Percentiles rank a stretch among this genome's conserved stretches.
Evolutionary conservation across 2,329 filamentous ascomycete species (phyloP).

Genomic region (Zasmidium angulare): DNA sequence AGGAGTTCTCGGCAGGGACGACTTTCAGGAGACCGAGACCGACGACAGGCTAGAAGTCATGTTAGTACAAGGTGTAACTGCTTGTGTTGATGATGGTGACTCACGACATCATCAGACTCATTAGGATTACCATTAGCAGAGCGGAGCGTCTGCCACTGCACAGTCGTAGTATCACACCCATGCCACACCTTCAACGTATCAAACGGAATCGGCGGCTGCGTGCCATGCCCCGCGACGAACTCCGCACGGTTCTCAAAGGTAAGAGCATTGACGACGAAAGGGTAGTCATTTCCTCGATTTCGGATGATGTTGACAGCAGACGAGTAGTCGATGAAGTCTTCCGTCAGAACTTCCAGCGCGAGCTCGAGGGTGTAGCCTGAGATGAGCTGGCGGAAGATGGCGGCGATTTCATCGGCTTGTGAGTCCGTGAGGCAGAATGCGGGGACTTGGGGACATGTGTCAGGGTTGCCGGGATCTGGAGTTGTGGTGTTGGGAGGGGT

Average conservation of each 20-base stretch:
- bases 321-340: slow-evolving; percentile 33
- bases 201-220: slow-evolving; percentile 32
- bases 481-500: slow-evolving; percentile 1
- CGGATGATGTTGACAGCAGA: slow-evolving; percentile 34
- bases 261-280: slow-evolving; percentile 26
- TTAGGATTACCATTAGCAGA: slow-evolving; percentile 28
- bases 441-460: not conserved
- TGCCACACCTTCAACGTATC: slow-evolving; percentile 30
- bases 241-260: slow-evolving; percentile 27
- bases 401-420: slow-evolving; percentile 26
- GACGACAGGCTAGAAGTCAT: slow-evolving; percentile 24
- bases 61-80: not conserved
- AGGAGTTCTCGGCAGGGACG: slow-evolving; percentile 26
- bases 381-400: slow-evolving; percentile 33
- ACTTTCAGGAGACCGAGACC: slow-evolving; percentile 28
- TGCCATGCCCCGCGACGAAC: slow-evolving; percentile 32
- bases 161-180: slow-evolving; percentile 28
- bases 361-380: slow-evolving; percentile 31
- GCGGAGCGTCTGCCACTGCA: slow-evolving; percentile 29
- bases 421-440: slow-evolving; percentile 24
- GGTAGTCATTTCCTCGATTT: slow-evolving; percentile 28
- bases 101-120: slow-evolving; percentile 29
- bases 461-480: slow-evolving; percentile 1
- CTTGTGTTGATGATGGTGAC: too few relatives aligned
- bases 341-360: slow-evolving; percentile 29